A percentile compares a stretch with the other conserved stretches of the same genome.
These are phyloP conservation scores for Rhodotorula sp. DNA, from an alignment of 1,284 basidiomycete species.

Conservation along the genomic window DNA sequence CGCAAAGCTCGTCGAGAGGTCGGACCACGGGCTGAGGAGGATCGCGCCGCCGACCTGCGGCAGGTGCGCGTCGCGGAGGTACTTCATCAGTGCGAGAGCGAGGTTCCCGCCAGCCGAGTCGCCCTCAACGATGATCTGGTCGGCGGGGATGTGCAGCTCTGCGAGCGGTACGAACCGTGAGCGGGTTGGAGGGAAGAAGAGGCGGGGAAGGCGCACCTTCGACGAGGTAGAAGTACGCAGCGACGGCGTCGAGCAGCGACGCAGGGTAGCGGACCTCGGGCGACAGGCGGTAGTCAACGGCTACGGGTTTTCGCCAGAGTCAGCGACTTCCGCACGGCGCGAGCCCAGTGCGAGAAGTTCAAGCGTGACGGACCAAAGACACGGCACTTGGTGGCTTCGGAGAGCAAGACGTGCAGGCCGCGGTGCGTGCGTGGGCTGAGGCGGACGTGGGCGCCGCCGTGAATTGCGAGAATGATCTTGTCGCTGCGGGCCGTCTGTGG, in stretches of 20 bases:
- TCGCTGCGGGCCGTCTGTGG: neutral
- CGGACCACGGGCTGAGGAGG: constrained; percentile 42
- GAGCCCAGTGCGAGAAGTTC: neutral
- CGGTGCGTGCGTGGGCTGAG: constrained; percentile 16
- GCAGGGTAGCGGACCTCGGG: constrained; percentile 49
- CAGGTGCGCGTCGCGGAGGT: constrained; percentile 49
- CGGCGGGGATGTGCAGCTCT: constrained; percentile 32
- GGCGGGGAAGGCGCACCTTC: constrained; percentile 1
- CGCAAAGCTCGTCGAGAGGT: constrained; percentile 33
- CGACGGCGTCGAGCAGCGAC: constrained; percentile 53
- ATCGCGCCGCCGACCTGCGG: constrained; percentile 23
- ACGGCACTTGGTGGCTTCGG: constrained; percentile 14
- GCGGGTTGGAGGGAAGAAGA: too few species aligned
- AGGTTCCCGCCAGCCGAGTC: constrained; percentile 53
- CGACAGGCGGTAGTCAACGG: constrained; percentile 41
- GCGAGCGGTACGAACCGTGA: neutral
- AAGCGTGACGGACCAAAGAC: constrained; percentile 3
- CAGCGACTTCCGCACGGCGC: neutral
- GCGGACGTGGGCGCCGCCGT: constrained; percentile 14
- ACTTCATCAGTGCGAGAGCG: constrained; percentile 47
- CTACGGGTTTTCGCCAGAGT: neutral
- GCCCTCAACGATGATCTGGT: constrained; percentile 45
- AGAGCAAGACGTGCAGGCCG: constrained; percentile 7
- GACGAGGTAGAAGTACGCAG: constrained; percentile 48
- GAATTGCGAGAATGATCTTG: constrained; percentile 2